phyloP scores from a whole-genome alignment of 768 basidiomycete species.

The Cystobasidium tubakii region DNA sequence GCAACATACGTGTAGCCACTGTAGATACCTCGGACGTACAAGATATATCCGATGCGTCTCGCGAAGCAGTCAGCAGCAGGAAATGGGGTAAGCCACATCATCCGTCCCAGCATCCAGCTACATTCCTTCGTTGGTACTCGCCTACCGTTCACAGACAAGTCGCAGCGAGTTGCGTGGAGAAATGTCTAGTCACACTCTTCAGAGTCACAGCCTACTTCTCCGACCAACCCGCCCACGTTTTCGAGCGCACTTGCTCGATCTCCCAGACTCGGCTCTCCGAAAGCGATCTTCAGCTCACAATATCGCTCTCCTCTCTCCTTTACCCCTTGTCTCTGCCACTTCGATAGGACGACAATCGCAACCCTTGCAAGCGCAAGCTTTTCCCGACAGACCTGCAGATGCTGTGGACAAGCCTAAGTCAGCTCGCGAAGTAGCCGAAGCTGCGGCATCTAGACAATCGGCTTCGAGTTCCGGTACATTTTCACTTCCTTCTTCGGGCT shows the following conservation, averaged over 20 bases:
- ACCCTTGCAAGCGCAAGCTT: neutral
- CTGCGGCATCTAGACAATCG: neutral
- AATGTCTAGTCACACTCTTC: neutral
- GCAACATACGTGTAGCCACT: neutral
- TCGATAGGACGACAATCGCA: neutral
- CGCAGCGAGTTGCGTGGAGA: too few relatives aligned
- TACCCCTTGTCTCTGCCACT: neutral
- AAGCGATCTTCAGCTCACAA: neutral
- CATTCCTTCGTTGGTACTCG: too few relatives aligned
- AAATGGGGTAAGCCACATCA: neutral
- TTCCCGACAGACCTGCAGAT: neutral
- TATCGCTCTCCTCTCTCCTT: neutral
- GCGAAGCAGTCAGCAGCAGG: neutral
- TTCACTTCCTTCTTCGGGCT: neutral
- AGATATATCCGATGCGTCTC: neutral
- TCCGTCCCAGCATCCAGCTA: neutral
- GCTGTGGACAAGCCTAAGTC: neutral
- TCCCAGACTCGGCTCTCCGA: neutral
- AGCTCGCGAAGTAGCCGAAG: neutral
- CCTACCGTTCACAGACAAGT: too few relatives aligned
- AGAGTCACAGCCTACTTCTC: too few relatives aligned
- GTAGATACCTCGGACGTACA: neutral
- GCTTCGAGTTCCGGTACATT: slow-evolving; percentile 7
- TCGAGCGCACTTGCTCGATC: neutral
- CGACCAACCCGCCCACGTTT: too few relatives aligned